Percentiles rank a stretch among this genome's conserved stretches.
phyloP scores from a whole-genome alignment of 192 early-diverging fungal species.

The Dissophora globulifera region DNA sequence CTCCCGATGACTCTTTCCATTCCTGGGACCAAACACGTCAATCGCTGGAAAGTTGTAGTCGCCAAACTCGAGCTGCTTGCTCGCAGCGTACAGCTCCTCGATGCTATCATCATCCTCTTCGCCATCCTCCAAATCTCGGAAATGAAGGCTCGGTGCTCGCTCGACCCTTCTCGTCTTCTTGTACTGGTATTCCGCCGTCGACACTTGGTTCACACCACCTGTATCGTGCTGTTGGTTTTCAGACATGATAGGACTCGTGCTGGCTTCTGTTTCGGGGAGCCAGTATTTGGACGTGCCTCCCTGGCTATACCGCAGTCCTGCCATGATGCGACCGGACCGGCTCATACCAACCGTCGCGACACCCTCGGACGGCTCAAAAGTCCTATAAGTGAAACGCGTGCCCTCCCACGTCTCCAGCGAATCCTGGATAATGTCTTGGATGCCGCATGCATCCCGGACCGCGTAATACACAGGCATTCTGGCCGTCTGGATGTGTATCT shows the following conservation, averaged over 20 bases:
- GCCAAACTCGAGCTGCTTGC: slow-evolving; percentile 57
- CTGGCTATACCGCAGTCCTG: slow-evolving; percentile 60
- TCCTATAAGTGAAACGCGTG: slow-evolving; percentile 77
- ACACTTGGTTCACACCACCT: too few relatives aligned
- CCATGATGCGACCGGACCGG: slow-evolving; percentile 65
- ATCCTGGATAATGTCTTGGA: slow-evolving; percentile 88
- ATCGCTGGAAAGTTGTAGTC: slow-evolving; percentile 68
- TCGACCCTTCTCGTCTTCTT: background rate
- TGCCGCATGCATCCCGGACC: slow-evolving; percentile 80
- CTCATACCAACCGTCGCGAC: slow-evolving; percentile 63
- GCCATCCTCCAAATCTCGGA: slow-evolving; percentile 9
- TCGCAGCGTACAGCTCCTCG: slow-evolving; percentile 50
- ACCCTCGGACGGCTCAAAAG: slow-evolving; percentile 79
- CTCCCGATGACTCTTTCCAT: background rate
- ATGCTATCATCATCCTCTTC: slow-evolving; percentile 29
- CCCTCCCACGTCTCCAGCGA: slow-evolving; percentile 81
- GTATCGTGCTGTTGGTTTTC: slow-evolving; percentile 2
- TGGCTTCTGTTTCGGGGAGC: slow-evolving; percentile 35
- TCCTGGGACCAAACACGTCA: slow-evolving; percentile 29
- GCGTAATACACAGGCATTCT: slow-evolving; percentile 83
- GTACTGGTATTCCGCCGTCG: too few relatives aligned
- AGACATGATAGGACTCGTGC: slow-evolving; percentile 1
- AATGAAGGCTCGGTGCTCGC: slow-evolving; percentile 16
- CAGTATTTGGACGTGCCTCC: slow-evolving; percentile 65
- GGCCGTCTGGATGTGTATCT: slow-evolving; percentile 70